These are phyloP conservation scores for Phytopythium vexans DNA, from an alignment of 352 stramenopile species.

Conservation along the genomic window DNA sequence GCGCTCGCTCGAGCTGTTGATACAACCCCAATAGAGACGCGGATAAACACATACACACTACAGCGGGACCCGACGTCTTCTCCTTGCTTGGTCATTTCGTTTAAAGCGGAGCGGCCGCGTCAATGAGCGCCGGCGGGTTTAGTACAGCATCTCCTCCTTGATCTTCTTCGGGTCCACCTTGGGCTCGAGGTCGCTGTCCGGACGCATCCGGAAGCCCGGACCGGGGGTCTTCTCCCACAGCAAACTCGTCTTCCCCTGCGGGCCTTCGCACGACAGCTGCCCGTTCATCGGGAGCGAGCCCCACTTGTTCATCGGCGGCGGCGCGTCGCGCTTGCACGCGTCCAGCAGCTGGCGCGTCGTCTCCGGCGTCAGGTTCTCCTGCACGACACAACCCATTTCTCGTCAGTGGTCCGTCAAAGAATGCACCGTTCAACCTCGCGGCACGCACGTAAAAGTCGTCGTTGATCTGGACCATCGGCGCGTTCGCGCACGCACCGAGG, in stretches of 20 bases:
- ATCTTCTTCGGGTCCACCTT: slow-evolving; percentile 94
- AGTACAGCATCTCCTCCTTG: slow-evolving; percentile 90
- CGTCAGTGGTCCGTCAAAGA: slow-evolving; percentile 2
- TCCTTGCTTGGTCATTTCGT: not conserved
- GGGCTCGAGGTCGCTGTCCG: slow-evolving; percentile 88
- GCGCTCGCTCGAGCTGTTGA: not conserved
- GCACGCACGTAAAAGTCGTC: slow-evolving; percentile 93
- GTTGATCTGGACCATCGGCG: slow-evolving; percentile 99
- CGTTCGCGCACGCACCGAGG: slow-evolving; percentile 98
- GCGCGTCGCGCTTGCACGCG: slow-evolving; percentile 92
- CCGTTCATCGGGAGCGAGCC: slow-evolving; percentile 99
- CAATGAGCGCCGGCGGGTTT: slow-evolving; percentile 9
- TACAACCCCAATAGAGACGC: not conserved
- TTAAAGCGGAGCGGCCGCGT: not conserved
- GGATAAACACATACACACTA: too few relatives aligned
- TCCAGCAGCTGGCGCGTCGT: slow-evolving; percentile 97
- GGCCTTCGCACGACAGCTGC: slow-evolving; percentile 98
- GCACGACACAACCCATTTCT: slow-evolving; percentile 17
- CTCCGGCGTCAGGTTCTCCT: slow-evolving; percentile 98
- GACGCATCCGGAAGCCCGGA: slow-evolving; percentile 89
- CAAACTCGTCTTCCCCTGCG: slow-evolving; percentile 95
- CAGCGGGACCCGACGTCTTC: not conserved
- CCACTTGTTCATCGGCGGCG: slow-evolving; percentile 97
- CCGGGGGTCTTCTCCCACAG: slow-evolving; percentile 79
- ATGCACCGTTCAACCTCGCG: not conserved